Evolutionary conservation across 495 filamentous ascomycete species (phyloP).

Genomic region (Articulospora tetracladia): DNA sequence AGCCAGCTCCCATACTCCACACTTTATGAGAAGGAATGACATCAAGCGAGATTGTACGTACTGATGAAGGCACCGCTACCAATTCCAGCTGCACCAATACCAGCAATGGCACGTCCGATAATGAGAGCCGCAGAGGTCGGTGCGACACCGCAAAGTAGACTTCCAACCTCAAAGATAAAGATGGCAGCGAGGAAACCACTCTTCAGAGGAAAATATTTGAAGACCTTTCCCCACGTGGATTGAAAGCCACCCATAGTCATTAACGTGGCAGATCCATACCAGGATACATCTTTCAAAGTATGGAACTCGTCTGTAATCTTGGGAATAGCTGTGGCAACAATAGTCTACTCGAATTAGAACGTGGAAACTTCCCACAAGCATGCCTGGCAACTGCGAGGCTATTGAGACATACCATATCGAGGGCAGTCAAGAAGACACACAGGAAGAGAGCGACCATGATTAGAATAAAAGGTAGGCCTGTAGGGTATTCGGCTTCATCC

Average conservation of each 20-base stretch:
- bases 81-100: constrained; percentile 39
- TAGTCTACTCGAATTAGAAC: constrained; percentile 31
- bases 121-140: constrained; percentile 47
- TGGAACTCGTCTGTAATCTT: constrained; percentile 46
- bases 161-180: constrained; percentile 78
- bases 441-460: background rate
- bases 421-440: constrained; percentile 1
- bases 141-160: constrained; percentile 58
- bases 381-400: background rate
- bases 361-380: background rate
- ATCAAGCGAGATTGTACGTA: constrained; percentile 77
- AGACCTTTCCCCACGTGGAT: constrained; percentile 40
- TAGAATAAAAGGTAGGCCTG: background rate
- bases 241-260: constrained; percentile 44
- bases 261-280: constrained; percentile 55
- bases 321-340: constrained; percentile 56
- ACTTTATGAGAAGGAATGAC: constrained; percentile 75
- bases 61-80: constrained; percentile 70
- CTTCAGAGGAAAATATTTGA: constrained; percentile 42
- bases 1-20: no score
- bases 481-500: background rate
- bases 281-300: constrained; percentile 45
- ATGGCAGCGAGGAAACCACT: constrained; percentile 67
- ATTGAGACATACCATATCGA: background rate
- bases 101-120: constrained; percentile 50